Evolutionary conservation across 1,284 basidiomycete species (phyloP).

Genomic region (Mycena sp.): DNA sequence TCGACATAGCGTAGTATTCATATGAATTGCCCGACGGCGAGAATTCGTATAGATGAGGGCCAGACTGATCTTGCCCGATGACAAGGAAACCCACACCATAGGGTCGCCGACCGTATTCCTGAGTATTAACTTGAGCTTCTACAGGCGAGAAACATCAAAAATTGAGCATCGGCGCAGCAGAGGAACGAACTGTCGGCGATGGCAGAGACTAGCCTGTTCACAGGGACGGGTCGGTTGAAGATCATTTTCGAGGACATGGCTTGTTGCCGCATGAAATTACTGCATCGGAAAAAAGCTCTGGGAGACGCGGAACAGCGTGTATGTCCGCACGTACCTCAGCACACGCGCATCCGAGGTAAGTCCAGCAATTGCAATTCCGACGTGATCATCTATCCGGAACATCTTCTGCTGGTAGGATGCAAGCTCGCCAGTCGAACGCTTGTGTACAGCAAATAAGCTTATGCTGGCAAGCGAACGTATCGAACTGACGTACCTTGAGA

Average conservation of each 20-base stretch:
- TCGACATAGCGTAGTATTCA: constrained; percentile 99
- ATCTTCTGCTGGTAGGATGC: constrained; percentile 99
- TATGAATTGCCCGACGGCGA: constrained; percentile 97
- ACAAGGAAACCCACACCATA: constrained; percentile 99
- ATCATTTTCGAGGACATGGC: constrained; percentile 96
- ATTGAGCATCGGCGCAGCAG: constrained; percentile 44
- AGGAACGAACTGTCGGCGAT: constrained; percentile 90
- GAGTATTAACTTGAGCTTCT: constrained; percentile 99
- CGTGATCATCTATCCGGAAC: constrained; percentile 99
- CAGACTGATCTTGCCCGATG: constrained; percentile 93
- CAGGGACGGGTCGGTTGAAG: constrained; percentile 94
- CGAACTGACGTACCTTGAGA: constrained; percentile 74
- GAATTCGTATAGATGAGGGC: constrained; percentile 98
- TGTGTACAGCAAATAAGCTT: constrained; percentile 11
- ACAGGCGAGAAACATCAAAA: constrained; percentile 60
- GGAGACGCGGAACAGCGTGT: neutral
- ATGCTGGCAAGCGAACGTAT: neutral
- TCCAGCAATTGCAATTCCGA: constrained; percentile 98
- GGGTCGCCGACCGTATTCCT: constrained; percentile 96
- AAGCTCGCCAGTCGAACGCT: constrained; percentile 99
- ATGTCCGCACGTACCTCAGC: constrained; percentile 71
- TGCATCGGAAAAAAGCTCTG: constrained; percentile 56
- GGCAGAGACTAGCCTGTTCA: constrained; percentile 91
- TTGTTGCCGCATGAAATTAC: constrained; percentile 99
- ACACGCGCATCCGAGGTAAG: constrained; percentile 98